phyloP scores from a whole-genome alignment of 2,329 filamentous ascomycete species.

The Microdochium nivale region DNA sequence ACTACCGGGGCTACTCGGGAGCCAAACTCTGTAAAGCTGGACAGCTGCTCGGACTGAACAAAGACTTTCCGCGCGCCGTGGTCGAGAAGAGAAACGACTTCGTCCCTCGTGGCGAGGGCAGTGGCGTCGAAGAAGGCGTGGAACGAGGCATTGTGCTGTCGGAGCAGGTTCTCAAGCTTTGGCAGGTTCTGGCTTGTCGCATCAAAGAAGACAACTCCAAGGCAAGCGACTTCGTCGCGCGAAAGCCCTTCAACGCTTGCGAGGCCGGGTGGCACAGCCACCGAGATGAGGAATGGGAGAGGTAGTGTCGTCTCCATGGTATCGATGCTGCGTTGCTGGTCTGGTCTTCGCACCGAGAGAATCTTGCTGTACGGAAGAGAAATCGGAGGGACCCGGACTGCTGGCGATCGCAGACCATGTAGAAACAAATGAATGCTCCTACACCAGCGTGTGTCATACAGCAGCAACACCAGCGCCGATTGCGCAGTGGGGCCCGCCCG shows the following conservation, averaged over 20 bases:
- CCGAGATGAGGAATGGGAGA: conserved; percentile 53
- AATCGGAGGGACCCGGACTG: not conserved
- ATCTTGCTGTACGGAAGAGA: not conserved
- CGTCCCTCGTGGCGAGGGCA: conserved; percentile 56
- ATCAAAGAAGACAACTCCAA: conserved; percentile 51
- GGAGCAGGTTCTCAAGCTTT: conserved; percentile 36
- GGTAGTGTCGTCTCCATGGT: conserved; percentile 57
- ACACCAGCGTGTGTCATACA: not conserved
- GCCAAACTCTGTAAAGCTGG: conserved; percentile 45
- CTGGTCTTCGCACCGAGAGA: not conserved
- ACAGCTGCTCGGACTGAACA: conserved; percentile 62
- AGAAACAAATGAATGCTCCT: not conserved
- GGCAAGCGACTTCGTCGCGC: conserved; percentile 46
- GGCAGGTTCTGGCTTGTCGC: conserved; percentile 31
- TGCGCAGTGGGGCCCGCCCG: not conserved
- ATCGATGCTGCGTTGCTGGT: conserved; percentile 1
- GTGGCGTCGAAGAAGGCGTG: conserved; percentile 72
- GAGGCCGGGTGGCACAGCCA: conserved; percentile 41
- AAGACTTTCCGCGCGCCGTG: conserved; percentile 80
- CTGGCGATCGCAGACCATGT: not conserved
- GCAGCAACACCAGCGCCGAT: not conserved
- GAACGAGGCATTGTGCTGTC: conserved; percentile 40
- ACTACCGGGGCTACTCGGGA: conserved; percentile 46
- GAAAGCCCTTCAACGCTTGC: conserved; percentile 43
- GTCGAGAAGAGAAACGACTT: conserved; percentile 75